Evolutionary conservation across 2,329 filamentous ascomycete species (phyloP).

Genomic region (Nannizziopsis arthrosporioides): DNA sequence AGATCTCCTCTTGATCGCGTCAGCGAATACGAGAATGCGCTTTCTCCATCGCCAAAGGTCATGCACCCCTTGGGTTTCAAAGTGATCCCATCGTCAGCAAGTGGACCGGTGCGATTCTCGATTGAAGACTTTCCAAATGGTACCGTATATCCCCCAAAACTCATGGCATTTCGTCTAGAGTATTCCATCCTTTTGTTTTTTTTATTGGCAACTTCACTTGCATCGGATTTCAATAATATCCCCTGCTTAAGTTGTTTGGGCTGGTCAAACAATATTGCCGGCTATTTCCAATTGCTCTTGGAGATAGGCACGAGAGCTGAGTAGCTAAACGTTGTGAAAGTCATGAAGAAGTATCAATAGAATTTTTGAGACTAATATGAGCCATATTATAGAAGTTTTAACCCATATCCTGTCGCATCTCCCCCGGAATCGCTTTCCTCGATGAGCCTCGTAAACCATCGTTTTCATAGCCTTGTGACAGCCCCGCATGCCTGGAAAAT

Average conservation of each 20-base stretch:
- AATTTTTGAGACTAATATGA: neutral
- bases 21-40: constrained; percentile 44
- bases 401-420: constrained; percentile 86
- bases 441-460: constrained; percentile 74
- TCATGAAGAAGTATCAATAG: constrained; percentile 21
- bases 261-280: too few relatives aligned
- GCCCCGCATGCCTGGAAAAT: constrained; percentile 89
- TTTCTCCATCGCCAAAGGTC: constrained; percentile 25
- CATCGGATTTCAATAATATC: too few relatives aligned
- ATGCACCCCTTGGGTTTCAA: constrained; percentile 41
- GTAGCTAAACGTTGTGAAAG: too few relatives aligned
- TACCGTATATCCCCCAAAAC: constrained; percentile 9
- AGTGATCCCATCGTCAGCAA: constrained; percentile 50
- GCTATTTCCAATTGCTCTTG: too few relatives aligned
- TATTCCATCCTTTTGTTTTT: constrained; percentile 11
- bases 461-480: constrained; percentile 76
- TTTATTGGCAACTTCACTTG: neutral
- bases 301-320: too few relatives aligned
- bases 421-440: constrained; percentile 71
- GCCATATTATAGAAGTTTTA: constrained; percentile 58
- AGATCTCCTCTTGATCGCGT: constrained; percentile 41
- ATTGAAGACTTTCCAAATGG: constrained; percentile 7
- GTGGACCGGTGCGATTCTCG: constrained; percentile 47
- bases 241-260: too few relatives aligned
- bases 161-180: too few relatives aligned